Conservation (phyloP, 768 basidiomycete species). For the Amanita polypyramis region DNA sequence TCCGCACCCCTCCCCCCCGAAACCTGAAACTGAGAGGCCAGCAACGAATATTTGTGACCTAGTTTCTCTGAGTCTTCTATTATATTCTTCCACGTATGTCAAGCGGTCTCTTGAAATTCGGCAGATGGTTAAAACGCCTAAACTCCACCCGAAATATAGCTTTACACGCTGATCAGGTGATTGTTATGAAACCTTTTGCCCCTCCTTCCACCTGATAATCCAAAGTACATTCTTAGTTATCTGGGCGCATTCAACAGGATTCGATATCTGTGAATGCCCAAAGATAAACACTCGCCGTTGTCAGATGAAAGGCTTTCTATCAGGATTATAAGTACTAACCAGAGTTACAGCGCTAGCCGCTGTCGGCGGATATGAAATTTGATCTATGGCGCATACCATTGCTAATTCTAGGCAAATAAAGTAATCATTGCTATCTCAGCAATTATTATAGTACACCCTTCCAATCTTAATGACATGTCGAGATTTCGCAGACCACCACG, state of each 20-base stretch:
- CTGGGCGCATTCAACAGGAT: no score
- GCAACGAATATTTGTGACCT: not conserved
- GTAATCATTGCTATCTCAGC: no score
- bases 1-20: no score
- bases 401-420: no score
- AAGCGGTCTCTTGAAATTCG: constrained; percentile 3
- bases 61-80: not conserved
- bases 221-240: no score
- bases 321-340: not conserved
- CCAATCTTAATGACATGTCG: no score
- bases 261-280: not conserved
- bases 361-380: not conserved
- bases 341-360: not conserved
- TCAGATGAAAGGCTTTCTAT: not conserved
- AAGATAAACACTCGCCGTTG: not conserved
- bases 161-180: not conserved
- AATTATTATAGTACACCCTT: no score
- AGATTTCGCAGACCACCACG: no score
- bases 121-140: constrained; percentile 2
- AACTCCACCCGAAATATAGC: not conserved
- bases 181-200: not conserved
- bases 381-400: no score
- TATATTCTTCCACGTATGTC: not conserved
- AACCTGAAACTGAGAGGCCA: no score
- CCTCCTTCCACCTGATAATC: no score